Base-by-base conservation (phyloP, 805 yeast genomes). In the Pichia scutulata region DNA sequence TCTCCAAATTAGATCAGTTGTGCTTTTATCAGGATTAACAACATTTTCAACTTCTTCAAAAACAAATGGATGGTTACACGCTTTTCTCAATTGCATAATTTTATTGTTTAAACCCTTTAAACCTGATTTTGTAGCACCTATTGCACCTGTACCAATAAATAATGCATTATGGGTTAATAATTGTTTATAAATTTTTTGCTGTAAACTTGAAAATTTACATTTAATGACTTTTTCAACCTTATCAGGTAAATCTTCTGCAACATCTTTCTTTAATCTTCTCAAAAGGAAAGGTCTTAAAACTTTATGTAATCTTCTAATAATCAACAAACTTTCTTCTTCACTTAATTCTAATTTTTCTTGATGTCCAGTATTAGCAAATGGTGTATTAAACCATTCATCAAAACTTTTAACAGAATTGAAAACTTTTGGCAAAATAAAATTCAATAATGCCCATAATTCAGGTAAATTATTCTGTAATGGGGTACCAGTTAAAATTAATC, bases 301-400 rank as follows among this genome's bases (percentile, higher is more conserved):
- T 64, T 86, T 86, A 63, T 86, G 95, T 65, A 86, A 76, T 79
- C 95, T 82, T 71, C 93, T 74, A 60, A 86, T 86, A 49, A 86
- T 81, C 73, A 86, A 77, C 52, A 86, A 71, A 33, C 87, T 81
- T 67, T 86, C 95, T 82, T 86, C 95, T 76, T 86, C 95, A 0
- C 89, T 82, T 55, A 86, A 73, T 54, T 82, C 93, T 47, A 86
- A 74, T 65, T 84, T 84, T 59, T 86, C 95, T 64, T 84, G 92
- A 16, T 82, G 73, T 51, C 95, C 95, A 18, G 93, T 82, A 56
- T 84, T 86, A 4, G 90, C 92, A 69, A 86, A 86, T 7, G 95
- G 95, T 0, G 95, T 86, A 61, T 86, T 86, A 63, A 86, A 86
- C 95, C 95, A 86, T 62, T 86, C 95, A 62, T 86, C 93, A 62